A percentile compares a stretch with the other conserved stretches of the same genome.
These are phyloP conservation scores for Lepidium africanum DNA, from an alignment of 345 rosid species.

Conservation along the genomic window DNA sequence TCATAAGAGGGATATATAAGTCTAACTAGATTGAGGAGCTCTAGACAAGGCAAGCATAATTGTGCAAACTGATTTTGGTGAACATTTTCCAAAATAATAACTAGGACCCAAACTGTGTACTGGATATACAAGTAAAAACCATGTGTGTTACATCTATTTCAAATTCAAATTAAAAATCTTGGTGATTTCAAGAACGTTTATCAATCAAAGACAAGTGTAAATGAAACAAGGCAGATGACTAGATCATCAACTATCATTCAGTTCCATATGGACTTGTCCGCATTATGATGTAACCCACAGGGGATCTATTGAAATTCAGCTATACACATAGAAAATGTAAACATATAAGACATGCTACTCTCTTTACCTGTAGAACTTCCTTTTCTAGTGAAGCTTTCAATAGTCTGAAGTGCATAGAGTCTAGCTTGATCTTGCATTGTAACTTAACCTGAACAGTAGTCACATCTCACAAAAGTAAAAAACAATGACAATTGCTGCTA, in stretches of 20 bases:
- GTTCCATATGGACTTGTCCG: neutral
- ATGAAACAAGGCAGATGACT: neutral
- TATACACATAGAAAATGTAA: neutral
- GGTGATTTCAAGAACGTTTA: neutral
- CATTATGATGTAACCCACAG: neutral
- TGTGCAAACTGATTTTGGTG: neutral
- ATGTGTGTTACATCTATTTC: neutral
- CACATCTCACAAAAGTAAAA: constrained; percentile 5
- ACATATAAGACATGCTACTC: neutral
- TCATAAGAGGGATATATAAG: neutral
- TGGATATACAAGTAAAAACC: neutral
- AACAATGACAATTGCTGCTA: neutral
- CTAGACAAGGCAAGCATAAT: neutral
- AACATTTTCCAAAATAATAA: neutral
- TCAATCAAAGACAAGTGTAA: neutral
- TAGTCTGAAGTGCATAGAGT: constrained; percentile 69
- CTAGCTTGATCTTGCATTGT: constrained; percentile 83
- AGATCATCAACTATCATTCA: neutral
- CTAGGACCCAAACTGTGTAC: neutral
- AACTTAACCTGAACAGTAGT: constrained; percentile 61
- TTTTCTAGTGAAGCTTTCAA: constrained; percentile 65
- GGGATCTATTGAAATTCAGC: neutral
- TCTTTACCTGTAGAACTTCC: constrained; percentile 74
- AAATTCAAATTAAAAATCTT: neutral
- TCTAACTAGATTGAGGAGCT: neutral